Percentiles rank a stretch among this genome's conserved stretches.
Conservation (phyloP, 495 filamentous ascomycete species). For the Letharia lupina region DNA sequence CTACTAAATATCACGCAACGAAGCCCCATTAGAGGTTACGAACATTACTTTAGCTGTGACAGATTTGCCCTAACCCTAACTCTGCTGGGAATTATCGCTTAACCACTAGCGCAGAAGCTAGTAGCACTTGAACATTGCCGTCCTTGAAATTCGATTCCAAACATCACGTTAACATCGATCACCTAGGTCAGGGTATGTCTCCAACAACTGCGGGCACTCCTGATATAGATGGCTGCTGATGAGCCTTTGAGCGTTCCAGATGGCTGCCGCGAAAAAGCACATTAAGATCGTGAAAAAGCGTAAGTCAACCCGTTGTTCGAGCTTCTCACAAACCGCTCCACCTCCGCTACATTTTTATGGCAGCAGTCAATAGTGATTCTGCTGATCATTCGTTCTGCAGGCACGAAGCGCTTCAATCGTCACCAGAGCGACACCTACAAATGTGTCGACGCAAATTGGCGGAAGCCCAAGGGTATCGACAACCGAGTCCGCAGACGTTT, state of each 20-base stretch:
- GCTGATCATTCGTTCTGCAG: constrained; percentile 37
- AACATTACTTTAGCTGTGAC: no score
- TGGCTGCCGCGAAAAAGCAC: constrained; percentile 98
- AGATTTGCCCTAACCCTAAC: not conserved
- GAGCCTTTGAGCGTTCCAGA: constrained; percentile 42
- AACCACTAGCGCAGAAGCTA: not conserved
- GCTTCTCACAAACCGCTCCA: not conserved
- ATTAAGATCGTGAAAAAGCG: constrained; percentile 99
- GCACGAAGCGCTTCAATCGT: constrained; percentile 83
- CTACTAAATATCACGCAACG: no score
- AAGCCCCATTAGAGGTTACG: no score
- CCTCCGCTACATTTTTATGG: not conserved
- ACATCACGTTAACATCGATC: not conserved
- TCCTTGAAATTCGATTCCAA: constrained; percentile 3
- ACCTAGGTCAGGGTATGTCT: constrained; percentile 14
- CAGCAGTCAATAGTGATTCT: not conserved
- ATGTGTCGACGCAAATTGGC: constrained; percentile 77
- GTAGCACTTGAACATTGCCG: constrained; percentile 5
- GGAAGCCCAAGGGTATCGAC: constrained; percentile 99
- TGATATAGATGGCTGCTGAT: not conserved
- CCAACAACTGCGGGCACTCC: not conserved
- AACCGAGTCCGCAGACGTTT: constrained; percentile 84
- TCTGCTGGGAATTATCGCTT: not conserved
- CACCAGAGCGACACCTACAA: constrained; percentile 97
- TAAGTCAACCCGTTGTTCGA: constrained; percentile 44